Evolutionary conservation across 23 red algal species (phyloP).

Genomic region (Agarophyton chilense): DNA sequence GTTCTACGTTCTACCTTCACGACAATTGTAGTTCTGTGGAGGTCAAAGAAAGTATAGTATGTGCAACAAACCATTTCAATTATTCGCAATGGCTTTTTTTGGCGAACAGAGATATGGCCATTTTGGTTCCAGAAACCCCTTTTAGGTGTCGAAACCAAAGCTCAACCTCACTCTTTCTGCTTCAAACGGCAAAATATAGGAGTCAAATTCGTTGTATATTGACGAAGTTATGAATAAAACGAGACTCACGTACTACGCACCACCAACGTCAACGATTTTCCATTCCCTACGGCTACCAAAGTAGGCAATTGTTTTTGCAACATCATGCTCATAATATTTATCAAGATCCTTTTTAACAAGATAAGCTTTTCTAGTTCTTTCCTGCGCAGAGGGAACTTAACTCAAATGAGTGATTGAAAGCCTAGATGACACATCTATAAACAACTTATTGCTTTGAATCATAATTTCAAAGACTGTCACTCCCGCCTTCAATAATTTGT

Average conservation of each 20-base stretch:
- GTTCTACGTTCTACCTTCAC: too few relatives aligned
- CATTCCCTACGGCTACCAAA: not conserved
- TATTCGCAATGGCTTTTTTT: not conserved
- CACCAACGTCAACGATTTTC: not conserved
- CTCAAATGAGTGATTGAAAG: not conserved
- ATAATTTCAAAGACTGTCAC: not conserved
- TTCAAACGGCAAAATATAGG: too few relatives aligned
- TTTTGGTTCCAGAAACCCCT: not conserved
- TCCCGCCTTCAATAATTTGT: not conserved
- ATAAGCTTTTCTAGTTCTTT: slow-evolving; percentile 8
- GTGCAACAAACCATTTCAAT: not conserved
- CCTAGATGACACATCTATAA: not conserved
- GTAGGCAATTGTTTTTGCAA: not conserved
- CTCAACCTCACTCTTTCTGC: too few relatives aligned
- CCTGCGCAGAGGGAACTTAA: slow-evolving; percentile 12
- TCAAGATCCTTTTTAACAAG: slow-evolving; percentile 6
- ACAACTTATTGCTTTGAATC: not conserved
- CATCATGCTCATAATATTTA: slow-evolving; percentile 10
- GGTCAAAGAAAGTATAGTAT: too few relatives aligned
- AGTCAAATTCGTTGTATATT: too few relatives aligned
- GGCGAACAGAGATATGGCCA: not conserved
- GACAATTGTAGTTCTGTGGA: too few relatives aligned
- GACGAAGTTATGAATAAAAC: too few relatives aligned
- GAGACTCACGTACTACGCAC: not conserved
- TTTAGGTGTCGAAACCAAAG: not conserved